Percentiles rank a stretch among this genome's conserved stretches.
phyloP scores from a whole-genome alignment of 2,329 filamentous ascomycete genomes.

The Trichoderma endophyticum region DNA sequence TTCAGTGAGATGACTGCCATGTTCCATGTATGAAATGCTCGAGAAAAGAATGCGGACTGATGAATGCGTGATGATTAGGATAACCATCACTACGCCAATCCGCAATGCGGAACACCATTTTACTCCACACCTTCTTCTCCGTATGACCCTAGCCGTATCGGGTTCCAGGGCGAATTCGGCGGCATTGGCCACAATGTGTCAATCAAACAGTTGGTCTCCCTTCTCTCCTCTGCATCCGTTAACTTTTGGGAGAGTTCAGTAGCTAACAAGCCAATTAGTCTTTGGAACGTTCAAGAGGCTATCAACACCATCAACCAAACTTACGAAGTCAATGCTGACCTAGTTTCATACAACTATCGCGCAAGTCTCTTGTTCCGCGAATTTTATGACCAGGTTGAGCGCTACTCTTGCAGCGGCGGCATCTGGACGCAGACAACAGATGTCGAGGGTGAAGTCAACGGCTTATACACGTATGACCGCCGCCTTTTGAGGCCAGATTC shows the following conservation, averaged over 20 bases:
- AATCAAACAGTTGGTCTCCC: slow-evolving; percentile 51
- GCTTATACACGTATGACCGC: slow-evolving; percentile 66
- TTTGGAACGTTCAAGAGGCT: slow-evolving; percentile 62
- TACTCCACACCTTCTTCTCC: slow-evolving; percentile 57
- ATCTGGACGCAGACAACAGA: slow-evolving; percentile 74
- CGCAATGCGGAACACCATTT: slow-evolving; percentile 68
- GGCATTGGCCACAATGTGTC: slow-evolving; percentile 65
- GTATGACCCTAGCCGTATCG: slow-evolving; percentile 59
- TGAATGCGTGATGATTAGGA: slow-evolving; percentile 40
- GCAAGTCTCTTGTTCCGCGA: slow-evolving; percentile 58
- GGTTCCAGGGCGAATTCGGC: slow-evolving; percentile 69
- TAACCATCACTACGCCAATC: slow-evolving; percentile 69
- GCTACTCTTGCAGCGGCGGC: slow-evolving; percentile 62
- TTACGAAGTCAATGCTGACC: slow-evolving; percentile 60
- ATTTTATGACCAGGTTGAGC: slow-evolving; percentile 57
- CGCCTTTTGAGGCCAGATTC: slow-evolving; percentile 55
- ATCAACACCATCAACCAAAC: slow-evolving; percentile 62
- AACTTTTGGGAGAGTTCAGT: neutral
- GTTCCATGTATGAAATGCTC: neutral
- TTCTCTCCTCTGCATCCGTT: neutral
- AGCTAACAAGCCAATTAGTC: slow-evolving; percentile 34
- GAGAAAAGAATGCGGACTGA: neutral
- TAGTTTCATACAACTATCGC: slow-evolving; percentile 65
- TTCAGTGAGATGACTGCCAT: slow-evolving; percentile 31
- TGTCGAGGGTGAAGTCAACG: slow-evolving; percentile 72